phyloP scores from a whole-genome alignment of 2,329 filamentous ascomycete species.

The Dryadomyces sulphureus region DNA sequence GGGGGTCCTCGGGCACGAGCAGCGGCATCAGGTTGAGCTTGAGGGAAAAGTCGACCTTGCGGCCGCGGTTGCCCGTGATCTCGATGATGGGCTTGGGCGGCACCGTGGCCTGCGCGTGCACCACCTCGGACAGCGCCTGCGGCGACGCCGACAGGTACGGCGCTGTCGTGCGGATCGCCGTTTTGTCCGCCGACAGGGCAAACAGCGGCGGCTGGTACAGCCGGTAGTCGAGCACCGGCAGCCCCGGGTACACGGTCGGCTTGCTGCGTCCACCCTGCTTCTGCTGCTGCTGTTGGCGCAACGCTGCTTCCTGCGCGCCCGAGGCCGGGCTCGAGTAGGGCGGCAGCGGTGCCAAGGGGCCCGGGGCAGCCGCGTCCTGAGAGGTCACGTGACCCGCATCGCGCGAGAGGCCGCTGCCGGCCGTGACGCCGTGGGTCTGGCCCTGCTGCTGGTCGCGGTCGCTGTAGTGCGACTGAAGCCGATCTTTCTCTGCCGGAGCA shows the following conservation, averaged over 20 bases:
- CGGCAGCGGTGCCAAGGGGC: slow-evolving; percentile 12
- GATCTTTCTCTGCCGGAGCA: background rate
- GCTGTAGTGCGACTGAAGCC: background rate
- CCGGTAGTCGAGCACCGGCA: slow-evolving; percentile 34
- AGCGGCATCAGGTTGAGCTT: slow-evolving; percentile 39
- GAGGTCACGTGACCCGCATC: no score
- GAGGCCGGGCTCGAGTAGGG: slow-evolving; percentile 20
- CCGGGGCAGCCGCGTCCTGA: background rate
- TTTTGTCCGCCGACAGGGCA: slow-evolving; percentile 32
- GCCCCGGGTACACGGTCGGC: slow-evolving; percentile 23
- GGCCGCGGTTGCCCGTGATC: slow-evolving; percentile 29
- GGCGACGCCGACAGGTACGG: slow-evolving; percentile 32
- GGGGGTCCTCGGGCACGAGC: slow-evolving; percentile 30
- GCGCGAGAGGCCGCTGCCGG: background rate
- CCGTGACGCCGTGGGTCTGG: background rate
- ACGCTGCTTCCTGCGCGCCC: slow-evolving; percentile 5
- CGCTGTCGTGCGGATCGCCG: slow-evolving; percentile 29
- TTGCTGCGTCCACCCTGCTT: slow-evolving; percentile 2
- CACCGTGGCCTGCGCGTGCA: slow-evolving; percentile 32
- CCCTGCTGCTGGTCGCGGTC: background rate
- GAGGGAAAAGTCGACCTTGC: slow-evolving; percentile 34
- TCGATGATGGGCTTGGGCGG: slow-evolving; percentile 40
- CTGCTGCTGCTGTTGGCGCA: slow-evolving; percentile 11
- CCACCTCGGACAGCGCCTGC: slow-evolving; percentile 27
- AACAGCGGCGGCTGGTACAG: slow-evolving; percentile 37